Evolutionary conservation across 2,329 filamentous ascomycete species (phyloP).

Genomic region (Fonsecaea multimorphosa): DNA sequence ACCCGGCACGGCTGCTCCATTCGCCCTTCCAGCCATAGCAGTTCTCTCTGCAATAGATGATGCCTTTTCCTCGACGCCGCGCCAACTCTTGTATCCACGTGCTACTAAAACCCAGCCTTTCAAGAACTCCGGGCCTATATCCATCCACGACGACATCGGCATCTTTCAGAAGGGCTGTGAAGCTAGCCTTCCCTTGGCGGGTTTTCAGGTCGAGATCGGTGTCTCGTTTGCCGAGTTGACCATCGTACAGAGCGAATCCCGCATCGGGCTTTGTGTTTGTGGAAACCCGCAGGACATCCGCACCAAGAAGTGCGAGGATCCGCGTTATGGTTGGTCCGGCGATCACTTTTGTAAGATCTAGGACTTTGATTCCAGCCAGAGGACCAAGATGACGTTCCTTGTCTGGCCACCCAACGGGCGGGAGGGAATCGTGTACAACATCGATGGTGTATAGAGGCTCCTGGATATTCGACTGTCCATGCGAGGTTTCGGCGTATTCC

Average conservation of each 20-base stretch:
- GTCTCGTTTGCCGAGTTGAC: slow-evolving; percentile 73
- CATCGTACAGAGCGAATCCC: slow-evolving; percentile 72
- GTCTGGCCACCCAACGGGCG: no score
- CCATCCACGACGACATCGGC: slow-evolving; percentile 62
- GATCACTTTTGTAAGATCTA: slow-evolving; percentile 55
- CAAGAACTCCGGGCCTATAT: slow-evolving; percentile 57
- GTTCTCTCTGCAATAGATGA: slow-evolving; percentile 57
- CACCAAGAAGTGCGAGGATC: slow-evolving; percentile 53
- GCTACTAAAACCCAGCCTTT: slow-evolving; percentile 66
- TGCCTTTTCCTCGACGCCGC: slow-evolving; percentile 49
- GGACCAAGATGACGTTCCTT: not conserved
- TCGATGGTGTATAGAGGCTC: no score
- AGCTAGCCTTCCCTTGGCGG: slow-evolving; percentile 46
- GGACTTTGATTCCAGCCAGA: slow-evolving; percentile 56
- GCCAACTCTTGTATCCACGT: slow-evolving; percentile 49
- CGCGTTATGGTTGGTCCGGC: slow-evolving; percentile 52
- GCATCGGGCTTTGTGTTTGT: not conserved
- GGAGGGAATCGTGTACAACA: no score
- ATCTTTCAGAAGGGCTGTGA: slow-evolving; percentile 52
- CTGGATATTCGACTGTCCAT: not conserved
- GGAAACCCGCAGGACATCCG: slow-evolving; percentile 52
- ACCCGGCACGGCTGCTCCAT: slow-evolving; percentile 54
- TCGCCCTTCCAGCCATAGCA: slow-evolving; percentile 56
- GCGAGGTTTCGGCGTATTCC: not conserved
- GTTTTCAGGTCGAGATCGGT: slow-evolving; percentile 60